Conservation (phyloP, 805 yeast species). For the Kodamaea sagamina region DNA sequence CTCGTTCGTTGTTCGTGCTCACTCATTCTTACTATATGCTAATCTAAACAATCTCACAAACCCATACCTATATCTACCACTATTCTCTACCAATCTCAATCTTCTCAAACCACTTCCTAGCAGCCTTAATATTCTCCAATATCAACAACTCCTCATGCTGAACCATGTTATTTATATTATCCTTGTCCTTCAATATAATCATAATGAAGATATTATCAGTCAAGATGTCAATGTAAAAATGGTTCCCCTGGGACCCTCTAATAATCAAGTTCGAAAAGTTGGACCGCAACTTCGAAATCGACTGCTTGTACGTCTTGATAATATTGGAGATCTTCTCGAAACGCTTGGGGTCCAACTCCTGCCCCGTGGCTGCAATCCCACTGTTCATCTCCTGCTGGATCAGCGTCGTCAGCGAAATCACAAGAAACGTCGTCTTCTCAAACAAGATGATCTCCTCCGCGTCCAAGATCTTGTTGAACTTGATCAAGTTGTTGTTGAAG, state of each 20-base stretch:
- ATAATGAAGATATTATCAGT: constrained; percentile 64
- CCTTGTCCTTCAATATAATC: constrained; percentile 53
- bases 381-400: constrained; percentile 28
- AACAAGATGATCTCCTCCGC: constrained; percentile 90
- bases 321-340: constrained; percentile 93
- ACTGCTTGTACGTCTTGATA: constrained; percentile 91
- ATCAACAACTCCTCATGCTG: constrained; percentile 47
- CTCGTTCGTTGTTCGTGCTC: too few species aligned
- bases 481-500: constrained; percentile 73
- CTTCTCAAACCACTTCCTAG: constrained; percentile 54
- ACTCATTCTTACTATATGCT: too few species aligned
- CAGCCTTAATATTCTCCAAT: constrained; percentile 58
- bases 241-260: constrained; percentile 54
- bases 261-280: constrained; percentile 77
- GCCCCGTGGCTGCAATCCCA: constrained; percentile 14
- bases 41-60: too few species aligned
- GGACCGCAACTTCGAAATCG: constrained; percentile 82
- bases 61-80: too few species aligned
- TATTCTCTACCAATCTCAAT: constrained; percentile 32
- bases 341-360: constrained; percentile 77
- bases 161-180: constrained; percentile 24
- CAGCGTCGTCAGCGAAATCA: constrained; percentile 62
- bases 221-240: constrained; percentile 53
- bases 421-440: constrained; percentile 90
- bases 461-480: constrained; percentile 69